Base-by-base conservation (phyloP, 163 green algal genomes). In the Volvox carteri region DNA sequence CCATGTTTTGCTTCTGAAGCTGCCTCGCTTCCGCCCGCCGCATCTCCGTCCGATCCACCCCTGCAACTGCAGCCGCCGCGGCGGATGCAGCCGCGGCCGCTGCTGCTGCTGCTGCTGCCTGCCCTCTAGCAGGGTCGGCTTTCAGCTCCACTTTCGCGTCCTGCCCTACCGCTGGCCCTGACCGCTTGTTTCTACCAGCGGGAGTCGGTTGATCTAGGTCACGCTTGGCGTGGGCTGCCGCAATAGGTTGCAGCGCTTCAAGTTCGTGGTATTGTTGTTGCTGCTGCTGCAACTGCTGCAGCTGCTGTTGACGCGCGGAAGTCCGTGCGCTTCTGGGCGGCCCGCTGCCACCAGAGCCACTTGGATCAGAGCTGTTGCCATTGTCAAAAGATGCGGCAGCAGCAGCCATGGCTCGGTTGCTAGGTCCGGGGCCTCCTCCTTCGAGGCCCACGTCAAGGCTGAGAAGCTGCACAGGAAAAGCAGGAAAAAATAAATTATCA, bases 391-490 rank as follows among this genome's bases (percentile, higher is more conserved):
- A 50, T 23, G 46, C 75, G 7, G 75, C 46, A 1, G 33, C 52
- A 9, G 52, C 76, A 30, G 50, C 30, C 33, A 48, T 54, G 35
- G 54, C 80, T 54, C 58, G 42, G 9, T 4, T 14, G 25, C 67
- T 54, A 7, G 37, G 48, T 0, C 83, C 83, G 18, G 35, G 25
- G 52, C 74, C 74, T 30, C 46, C 46, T 3, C 30, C 80, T 25
- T 88, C 68, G 37, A 73, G 48, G 11, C 83, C 83, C 25, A 88
- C 48, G 50, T 88, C 83, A 74, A 88, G 39, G 39, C 83, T 88
- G 9, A 88, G 37, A 0, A 88, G 68, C 83, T 88, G 83, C 60
- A 42, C 12, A 46, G 16, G 65, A 46, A 75, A 35, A 48, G 30
- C 12, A 62, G 44, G 44, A 14, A 81, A 81, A 65, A 65, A 65